Conservation (phyloP, 805 yeast species). For the Candida rishiriensis region DNA sequence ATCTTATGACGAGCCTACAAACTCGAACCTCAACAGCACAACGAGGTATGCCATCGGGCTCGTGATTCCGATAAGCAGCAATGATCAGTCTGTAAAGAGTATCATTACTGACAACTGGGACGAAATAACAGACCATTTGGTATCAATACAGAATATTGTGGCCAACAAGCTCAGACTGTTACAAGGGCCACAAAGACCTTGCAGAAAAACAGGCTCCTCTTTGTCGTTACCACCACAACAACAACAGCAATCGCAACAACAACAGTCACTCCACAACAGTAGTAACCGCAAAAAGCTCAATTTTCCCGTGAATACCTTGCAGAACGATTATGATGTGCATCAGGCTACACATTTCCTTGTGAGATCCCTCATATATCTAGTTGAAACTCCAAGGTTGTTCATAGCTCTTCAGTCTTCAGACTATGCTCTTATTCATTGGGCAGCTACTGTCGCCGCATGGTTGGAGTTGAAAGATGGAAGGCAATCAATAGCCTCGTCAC, state of each 20-base stretch:
- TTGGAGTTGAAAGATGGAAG: constrained; percentile 48
- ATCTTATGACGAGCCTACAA: constrained; percentile 24
- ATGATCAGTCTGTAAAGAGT: constrained; percentile 28
- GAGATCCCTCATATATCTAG: constrained; percentile 34
- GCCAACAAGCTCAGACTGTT: constrained; percentile 31
- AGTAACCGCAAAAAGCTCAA: constrained; percentile 28
- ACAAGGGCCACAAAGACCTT: constrained; percentile 5
- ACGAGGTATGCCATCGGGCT: constrained; percentile 45
- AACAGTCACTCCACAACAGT: constrained; percentile 5
- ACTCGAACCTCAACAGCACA: constrained; percentile 7
- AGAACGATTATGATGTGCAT: constrained; percentile 40
- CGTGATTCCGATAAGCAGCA: constrained; percentile 39
- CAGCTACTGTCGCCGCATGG: constrained; percentile 49
- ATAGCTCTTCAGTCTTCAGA: constrained; percentile 37
- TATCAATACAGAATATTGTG: constrained; percentile 36
- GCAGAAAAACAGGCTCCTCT: background rate
- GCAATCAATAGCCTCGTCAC: constrained; percentile 2
- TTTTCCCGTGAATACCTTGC: constrained; percentile 37
- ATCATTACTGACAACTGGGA: constrained; percentile 47
- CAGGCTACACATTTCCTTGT: constrained; percentile 34
- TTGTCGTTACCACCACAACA: background rate
- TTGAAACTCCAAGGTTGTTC: constrained; percentile 44
- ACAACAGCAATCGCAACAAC: constrained; percentile 12
- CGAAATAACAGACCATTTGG: constrained; percentile 37
- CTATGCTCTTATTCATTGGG: constrained; percentile 45